phyloP scores from a whole-genome alignment of 2,329 filamentous ascomycete genomes.

The Tolypocladium tropicale region DNA sequence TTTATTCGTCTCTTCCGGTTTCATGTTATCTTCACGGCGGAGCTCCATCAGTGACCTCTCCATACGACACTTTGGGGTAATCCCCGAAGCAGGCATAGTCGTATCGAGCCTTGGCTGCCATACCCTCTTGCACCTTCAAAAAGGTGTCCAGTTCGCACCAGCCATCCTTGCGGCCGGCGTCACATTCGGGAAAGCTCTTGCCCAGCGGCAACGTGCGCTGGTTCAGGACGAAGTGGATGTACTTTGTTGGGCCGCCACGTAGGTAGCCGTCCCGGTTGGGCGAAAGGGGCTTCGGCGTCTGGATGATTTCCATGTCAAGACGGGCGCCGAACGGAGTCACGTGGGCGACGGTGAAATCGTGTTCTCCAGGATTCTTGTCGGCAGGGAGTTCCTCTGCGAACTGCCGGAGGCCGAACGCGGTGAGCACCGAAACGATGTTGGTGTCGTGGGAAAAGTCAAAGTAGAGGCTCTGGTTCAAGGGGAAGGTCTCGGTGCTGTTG shows the following conservation, averaged over 20 bases:
- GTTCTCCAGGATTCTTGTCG: conserved; percentile 41
- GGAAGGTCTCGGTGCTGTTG: conserved; percentile 58
- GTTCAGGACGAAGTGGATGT: conserved; percentile 66
- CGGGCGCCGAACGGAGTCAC: conserved; percentile 63
- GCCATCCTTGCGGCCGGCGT: conserved; percentile 51
- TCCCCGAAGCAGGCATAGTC: conserved; percentile 58
- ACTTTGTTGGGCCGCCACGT: conserved; percentile 47
- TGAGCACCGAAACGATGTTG: conserved; percentile 59
- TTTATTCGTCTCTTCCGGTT: not conserved
- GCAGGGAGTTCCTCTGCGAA: conserved; percentile 51
- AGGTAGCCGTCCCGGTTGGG: conserved; percentile 44
- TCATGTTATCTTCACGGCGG: conserved; percentile 10
- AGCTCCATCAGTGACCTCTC: conserved; percentile 26
- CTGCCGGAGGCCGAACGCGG: conserved; percentile 62
- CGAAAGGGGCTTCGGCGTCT: conserved; percentile 51
- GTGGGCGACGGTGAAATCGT: conserved; percentile 56
- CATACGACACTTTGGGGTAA: conserved; percentile 23
- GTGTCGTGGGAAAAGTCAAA: conserved; percentile 74
- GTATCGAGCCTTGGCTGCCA: conserved; percentile 48
- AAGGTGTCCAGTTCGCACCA: conserved; percentile 70
- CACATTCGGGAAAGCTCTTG: conserved; percentile 55
- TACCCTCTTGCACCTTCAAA: conserved; percentile 48
- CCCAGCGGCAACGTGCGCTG: conserved; percentile 64
- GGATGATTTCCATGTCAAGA: conserved; percentile 65
- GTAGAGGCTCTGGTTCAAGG: conserved; percentile 62